Conservation (phyloP, 2,329 filamentous ascomycete species). For the Dothistroma septosporum region DNA sequence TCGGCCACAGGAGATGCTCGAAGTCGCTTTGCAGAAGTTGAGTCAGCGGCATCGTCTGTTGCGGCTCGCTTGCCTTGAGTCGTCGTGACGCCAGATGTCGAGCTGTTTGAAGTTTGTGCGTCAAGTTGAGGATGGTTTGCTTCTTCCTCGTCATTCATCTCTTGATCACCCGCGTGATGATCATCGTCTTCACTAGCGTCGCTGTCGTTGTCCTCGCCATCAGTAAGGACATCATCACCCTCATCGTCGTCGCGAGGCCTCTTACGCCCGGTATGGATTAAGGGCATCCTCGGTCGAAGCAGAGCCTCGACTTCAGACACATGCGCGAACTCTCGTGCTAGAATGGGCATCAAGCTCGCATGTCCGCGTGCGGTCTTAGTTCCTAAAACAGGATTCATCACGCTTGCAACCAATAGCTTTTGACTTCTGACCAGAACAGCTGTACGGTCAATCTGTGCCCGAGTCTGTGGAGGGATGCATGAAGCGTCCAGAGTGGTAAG, state of each 20-base stretch:
- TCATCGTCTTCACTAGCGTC: not conserved
- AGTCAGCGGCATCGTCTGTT: constrained; percentile 4
- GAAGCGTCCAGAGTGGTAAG: constrained; percentile 62
- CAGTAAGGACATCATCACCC: constrained; percentile 8
- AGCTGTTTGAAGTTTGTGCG: not conserved
- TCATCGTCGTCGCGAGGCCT: constrained; percentile 8
- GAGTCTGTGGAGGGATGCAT: constrained; percentile 64
- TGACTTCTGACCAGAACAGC: constrained; percentile 67
- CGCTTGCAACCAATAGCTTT: constrained; percentile 72
- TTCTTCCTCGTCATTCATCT: not conserved
- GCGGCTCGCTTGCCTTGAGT: constrained; percentile 11
- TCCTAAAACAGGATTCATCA: constrained; percentile 66
- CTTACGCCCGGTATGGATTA: constrained; percentile 32
- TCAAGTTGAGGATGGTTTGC: not conserved
- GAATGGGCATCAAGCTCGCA: constrained; percentile 74
- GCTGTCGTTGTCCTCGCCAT: constrained; percentile 6
- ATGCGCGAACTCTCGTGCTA: constrained; percentile 61
- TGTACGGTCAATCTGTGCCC: constrained; percentile 74
- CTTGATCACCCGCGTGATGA: not conserved
- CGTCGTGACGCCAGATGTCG: not conserved
- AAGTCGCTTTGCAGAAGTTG: constrained; percentile 18
- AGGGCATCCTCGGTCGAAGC: constrained; percentile 50
- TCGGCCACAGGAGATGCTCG: constrained; percentile 20
- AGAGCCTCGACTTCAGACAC: constrained; percentile 69
- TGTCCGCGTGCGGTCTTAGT: constrained; percentile 44